phyloP scores from a whole-genome alignment of 192 early-diverging fungal species.

The Phycomyces blakesleeanus region DNA sequence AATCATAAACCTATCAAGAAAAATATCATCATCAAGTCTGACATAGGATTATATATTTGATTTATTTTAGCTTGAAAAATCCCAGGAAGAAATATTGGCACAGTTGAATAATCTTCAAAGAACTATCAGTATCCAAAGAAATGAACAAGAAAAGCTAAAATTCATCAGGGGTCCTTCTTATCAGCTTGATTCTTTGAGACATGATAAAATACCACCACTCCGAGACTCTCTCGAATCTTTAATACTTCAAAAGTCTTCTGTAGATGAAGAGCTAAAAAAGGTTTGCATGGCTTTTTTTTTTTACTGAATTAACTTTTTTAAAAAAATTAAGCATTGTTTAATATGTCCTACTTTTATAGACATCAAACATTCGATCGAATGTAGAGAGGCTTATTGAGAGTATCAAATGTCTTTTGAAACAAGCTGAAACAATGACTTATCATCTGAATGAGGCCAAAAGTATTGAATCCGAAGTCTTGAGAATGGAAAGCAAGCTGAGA shows the following conservation, averaged over 20 bases:
- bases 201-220: neutral
- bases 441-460: conserved; percentile 37
- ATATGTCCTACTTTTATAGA: no score
- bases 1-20: no score
- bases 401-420: neutral
- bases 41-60: no score
- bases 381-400: neutral
- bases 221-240: neutral
- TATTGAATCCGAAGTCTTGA: conserved; percentile 45
- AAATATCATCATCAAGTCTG: no score
- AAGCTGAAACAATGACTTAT: conserved; percentile 33
- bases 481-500: conserved; percentile 44
- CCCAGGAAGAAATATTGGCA: no score
- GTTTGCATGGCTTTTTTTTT: no score
- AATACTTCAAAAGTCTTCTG: neutral
- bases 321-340: no score
- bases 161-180: neutral
- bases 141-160: neutral
- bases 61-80: no score
- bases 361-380: neutral
- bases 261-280: neutral
- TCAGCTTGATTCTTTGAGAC: neutral
- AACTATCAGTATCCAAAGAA: neutral
- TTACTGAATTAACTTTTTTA: no score
- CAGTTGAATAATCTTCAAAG: no score